Evolutionary conservation across 2,329 filamentous ascomycete species (phyloP).

Genomic region (Xylariales sp.): DNA sequence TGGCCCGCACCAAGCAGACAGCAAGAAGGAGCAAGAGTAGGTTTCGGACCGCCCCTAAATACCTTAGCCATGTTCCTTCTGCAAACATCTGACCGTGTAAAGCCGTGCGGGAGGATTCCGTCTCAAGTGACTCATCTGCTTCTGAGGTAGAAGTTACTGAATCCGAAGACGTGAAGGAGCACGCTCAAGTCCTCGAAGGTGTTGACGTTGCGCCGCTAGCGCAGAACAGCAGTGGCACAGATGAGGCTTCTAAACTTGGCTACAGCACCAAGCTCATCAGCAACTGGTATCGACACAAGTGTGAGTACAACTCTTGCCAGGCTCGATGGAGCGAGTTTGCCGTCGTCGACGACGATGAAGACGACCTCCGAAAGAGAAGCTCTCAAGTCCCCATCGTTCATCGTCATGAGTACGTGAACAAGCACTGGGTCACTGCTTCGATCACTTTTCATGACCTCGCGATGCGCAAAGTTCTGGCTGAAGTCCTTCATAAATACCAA

Average conservation of each 20-base stretch:
- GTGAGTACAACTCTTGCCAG: slow-evolving; percentile 19
- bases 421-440: slow-evolving; percentile 26
- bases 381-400: slow-evolving; percentile 27
- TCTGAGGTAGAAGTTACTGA: too few relatives aligned
- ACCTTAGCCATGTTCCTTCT: too few relatives aligned
- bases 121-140: too few relatives aligned
- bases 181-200: slow-evolving; percentile 8
- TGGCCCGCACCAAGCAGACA: background rate
- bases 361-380: slow-evolving; percentile 18
- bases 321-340: slow-evolving; percentile 25
- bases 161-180: background rate
- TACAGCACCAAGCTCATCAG: slow-evolving; percentile 15
- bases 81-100: too few relatives aligned
- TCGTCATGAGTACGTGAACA: slow-evolving; percentile 20
- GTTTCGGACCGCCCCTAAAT: too few relatives aligned
- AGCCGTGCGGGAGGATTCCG: too few relatives aligned
- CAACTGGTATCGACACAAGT: slow-evolving; percentile 16
- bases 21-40: background rate
- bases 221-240: slow-evolving; percentile 8
- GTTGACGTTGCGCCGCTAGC: slow-evolving; percentile 9
- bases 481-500: slow-evolving; percentile 28
- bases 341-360: slow-evolving; percentile 23
- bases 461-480: slow-evolving; percentile 25
- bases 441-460: slow-evolving; percentile 27
- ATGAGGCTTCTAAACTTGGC: slow-evolving; percentile 9